These are phyloP conservation scores for Quercus phellos DNA, from an alignment of 331 rosid genomes.

Conservation along the genomic window DNA sequence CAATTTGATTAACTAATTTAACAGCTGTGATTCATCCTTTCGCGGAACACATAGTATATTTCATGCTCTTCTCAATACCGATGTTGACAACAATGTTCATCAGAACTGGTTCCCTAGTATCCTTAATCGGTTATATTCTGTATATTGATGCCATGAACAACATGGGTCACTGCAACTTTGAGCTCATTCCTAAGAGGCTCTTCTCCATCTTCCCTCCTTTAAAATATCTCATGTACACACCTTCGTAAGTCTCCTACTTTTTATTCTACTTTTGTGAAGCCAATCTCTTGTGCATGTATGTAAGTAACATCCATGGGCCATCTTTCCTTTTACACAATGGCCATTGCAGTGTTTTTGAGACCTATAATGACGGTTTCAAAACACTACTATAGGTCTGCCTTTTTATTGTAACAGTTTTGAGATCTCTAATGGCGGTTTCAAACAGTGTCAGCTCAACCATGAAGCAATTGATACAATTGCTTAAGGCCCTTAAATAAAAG, in stretches of 20 bases:
- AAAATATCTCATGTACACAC: slow-evolving; percentile 63
- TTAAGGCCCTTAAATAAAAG: too few species aligned
- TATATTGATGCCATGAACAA: slow-evolving; percentile 87
- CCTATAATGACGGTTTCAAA: too few species aligned
- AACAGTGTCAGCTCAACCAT: too few species aligned
- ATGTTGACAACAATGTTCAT: slow-evolving; percentile 21
- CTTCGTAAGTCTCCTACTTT: slow-evolving; percentile 57
- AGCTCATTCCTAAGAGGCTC: slow-evolving; percentile 51
- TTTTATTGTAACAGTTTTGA: too few species aligned
- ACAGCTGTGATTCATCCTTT: slow-evolving; percentile 89
- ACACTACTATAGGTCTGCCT: fast-evolving
- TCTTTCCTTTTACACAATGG: too few species aligned
- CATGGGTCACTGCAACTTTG: slow-evolving; percentile 86
- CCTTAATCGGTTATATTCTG: slow-evolving; percentile 28
- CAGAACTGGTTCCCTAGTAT: slow-evolving; percentile 38
- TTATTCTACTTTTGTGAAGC: not conserved
- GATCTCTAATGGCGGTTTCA: too few species aligned
- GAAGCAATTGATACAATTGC: too few species aligned
- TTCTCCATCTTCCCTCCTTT: slow-evolving; percentile 62
- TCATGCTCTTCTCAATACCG: slow-evolving; percentile 58
- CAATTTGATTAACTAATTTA: too few species aligned
- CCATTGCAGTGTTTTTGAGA: too few species aligned
- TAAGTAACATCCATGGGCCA: too few species aligned
- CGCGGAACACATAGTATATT: slow-evolving; percentile 72
- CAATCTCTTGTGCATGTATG: too few species aligned